Conservation (phyloP, 2,329 filamentous ascomycete genomes). For the Penicillium sp. region DNA sequence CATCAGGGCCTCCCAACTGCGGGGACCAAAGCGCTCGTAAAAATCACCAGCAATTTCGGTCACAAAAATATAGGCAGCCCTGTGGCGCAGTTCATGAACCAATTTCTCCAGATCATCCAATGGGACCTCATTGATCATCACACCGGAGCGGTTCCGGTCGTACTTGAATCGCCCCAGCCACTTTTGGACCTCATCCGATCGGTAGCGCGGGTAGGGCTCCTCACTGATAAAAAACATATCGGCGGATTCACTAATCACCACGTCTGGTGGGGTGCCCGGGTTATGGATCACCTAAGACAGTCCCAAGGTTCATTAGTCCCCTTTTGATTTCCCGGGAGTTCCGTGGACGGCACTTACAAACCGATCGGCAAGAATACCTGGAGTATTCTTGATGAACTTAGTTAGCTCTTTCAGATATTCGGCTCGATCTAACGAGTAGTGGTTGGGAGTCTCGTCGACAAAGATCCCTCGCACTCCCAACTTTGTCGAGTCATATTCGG, state of each 20-base stretch:
- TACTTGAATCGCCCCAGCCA: neutral
- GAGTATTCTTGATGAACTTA: neutral
- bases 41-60: slow-evolving; percentile 2
- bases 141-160: neutral
- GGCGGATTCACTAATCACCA: neutral
- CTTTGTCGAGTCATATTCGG: neutral
- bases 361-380: slow-evolving; percentile 1
- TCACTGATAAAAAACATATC: slow-evolving; percentile 3
- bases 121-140: slow-evolving; percentile 1
- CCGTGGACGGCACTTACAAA: neutral
- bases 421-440: neutral
- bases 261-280: slow-evolving; percentile 1
- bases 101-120: neutral
- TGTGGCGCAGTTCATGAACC: slow-evolving; percentile 1
- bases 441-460: slow-evolving; percentile 3
- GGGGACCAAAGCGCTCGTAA: slow-evolving; percentile 3
- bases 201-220: slow-evolving; percentile 3
- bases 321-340: neutral
- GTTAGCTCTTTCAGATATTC: neutral
- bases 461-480: slow-evolving; percentile 1
- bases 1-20: neutral
- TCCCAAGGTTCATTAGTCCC: neutral
- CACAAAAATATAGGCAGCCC: neutral
- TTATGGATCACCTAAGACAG: neutral
- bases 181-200: slow-evolving; percentile 1